phyloP scores from a whole-genome alignment of 345 rosid species.

The Iberis pinnata region DNA sequence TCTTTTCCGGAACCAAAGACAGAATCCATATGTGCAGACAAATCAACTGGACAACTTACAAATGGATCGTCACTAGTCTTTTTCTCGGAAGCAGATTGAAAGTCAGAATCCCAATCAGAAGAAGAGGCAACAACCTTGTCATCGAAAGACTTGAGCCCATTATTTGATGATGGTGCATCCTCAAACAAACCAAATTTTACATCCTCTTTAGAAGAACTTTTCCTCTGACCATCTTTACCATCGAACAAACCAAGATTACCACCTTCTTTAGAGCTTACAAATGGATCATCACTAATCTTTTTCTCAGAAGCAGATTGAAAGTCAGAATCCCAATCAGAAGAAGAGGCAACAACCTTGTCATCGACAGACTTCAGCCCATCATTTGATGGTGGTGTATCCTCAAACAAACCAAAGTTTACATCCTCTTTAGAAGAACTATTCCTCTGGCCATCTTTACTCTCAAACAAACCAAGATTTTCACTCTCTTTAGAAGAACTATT shows the following conservation, averaged over 20 bases:
- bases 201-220: conserved; percentile 19
- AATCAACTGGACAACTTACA: conserved; percentile 42
- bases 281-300: conserved; percentile 32
- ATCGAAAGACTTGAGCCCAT: conserved; percentile 20
- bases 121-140: conserved; percentile 34
- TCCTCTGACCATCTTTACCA: conserved; percentile 18
- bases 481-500: conserved; percentile 22
- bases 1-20: conserved; percentile 50
- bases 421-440: conserved; percentile 22
- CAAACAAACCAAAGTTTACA: conserved; percentile 35
- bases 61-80: conserved; percentile 33
- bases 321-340: conserved; percentile 46
- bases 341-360: conserved; percentile 32
- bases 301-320: conserved; percentile 40
- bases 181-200: conserved; percentile 37
- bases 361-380: conserved; percentile 20
- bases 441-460: conserved; percentile 14
- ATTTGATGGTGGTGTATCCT: conserved; percentile 37
- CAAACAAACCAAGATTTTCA: conserved; percentile 27
- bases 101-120: conserved; percentile 46
- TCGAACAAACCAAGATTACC: conserved; percentile 28
- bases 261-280: conserved; percentile 27
- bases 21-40: conserved; percentile 53
- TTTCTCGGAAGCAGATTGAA: conserved; percentile 36
- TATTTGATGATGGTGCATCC: conserved; percentile 37